Evolutionary conservation across 352 stramenopile genomes (phyloP), one percentile per base, ranked within the genome.

Genomic region (Phytopythium boreale): DNA sequence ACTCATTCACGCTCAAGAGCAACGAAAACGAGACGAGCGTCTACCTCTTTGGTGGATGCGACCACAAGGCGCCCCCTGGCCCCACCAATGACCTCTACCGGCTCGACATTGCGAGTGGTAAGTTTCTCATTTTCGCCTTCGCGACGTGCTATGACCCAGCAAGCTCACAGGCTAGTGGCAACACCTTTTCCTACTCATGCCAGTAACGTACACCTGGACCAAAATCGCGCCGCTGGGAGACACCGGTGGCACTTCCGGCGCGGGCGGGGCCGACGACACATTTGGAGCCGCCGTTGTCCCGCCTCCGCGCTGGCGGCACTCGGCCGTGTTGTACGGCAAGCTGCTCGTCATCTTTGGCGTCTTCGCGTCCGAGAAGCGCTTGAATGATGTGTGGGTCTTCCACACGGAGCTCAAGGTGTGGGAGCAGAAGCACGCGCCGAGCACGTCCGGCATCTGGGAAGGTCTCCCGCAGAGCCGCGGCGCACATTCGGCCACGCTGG

Each of bases 381-480:
- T 98, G 70, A 98, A 99, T 69, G 97, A 99, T 63, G 59, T 98
- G 14, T 99, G 97, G 96, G 71, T 98, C 17, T 98, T 98, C 61
- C 93, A 98, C 76, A 97, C 94, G 14, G 85, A 95, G 59, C 88
- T 87, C 41, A 90, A 97, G 36, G 76, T 95, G 36, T 99, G 97
- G 96, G 94, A 92, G 58, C 91, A 98, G 65, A 95, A 94, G 52
- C 87, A 95, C 61, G 72, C 84, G 15, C 82, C 92, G 22, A 52
- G 56, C n/a, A 43, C 39, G 1, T 56, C 49, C 7, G 77, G 84
- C 4, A 93, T 97, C 61, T 97, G 92, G 91, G 88, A 96, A 58
- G 90, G 90, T 0, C 73, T 96, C 24, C 93, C 93, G 11, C 79
- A 96, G 49, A 97, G 95, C 26, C 89, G 96, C 12, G 96, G 96